These are phyloP conservation scores for Chaetomium strumarium DNA, from an alignment of 2,329 filamentous ascomycete genomes.

Conservation along the genomic window DNA sequence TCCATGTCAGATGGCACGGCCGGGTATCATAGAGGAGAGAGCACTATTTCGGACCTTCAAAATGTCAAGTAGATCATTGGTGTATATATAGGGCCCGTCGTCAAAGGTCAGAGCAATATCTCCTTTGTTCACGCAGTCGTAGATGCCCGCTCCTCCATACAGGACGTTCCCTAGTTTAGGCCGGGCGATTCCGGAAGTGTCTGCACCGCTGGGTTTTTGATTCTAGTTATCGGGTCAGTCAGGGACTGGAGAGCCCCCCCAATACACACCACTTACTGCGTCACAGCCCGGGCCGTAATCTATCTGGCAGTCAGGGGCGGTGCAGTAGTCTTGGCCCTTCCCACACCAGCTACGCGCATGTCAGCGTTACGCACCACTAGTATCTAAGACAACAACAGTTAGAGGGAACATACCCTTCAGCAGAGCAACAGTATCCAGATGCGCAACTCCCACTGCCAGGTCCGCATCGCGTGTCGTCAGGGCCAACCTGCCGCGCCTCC, in stretches of 20 bases:
- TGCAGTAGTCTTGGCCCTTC: conserved; percentile 49
- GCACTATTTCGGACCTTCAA: conserved; percentile 34
- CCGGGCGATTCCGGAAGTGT: conserved; percentile 48
- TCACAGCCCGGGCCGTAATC: conserved; percentile 56
- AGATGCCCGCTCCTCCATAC: conserved; percentile 53
- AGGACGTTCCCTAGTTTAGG: conserved; percentile 47
- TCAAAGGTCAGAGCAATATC: conserved; percentile 63
- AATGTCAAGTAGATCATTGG: conserved; percentile 54
- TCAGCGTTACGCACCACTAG: conserved; percentile 8
- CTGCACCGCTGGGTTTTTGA: conserved; percentile 44
- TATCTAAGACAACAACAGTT: too few species aligned
- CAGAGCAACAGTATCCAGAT: conserved; percentile 31
- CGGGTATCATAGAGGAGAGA: not conserved
- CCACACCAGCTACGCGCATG: conserved; percentile 46
- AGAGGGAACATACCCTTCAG: conserved; percentile 27
- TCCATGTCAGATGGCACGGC: not conserved
- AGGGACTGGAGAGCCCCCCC: too few species aligned
- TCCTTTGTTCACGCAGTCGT: conserved; percentile 49
- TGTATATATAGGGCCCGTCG: conserved; percentile 59
- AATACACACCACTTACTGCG: conserved; percentile 30
- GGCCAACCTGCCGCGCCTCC: conserved; percentile 21
- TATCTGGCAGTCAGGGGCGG: conserved; percentile 56
- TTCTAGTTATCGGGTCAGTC: conserved; percentile 34
- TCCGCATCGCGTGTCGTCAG: conserved; percentile 27
- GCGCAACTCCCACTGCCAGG: conserved; percentile 27